These are phyloP conservation scores for Knoxia roxburghii DNA, from an alignment of 257 asterid genomes.

Conservation along the genomic window DNA sequence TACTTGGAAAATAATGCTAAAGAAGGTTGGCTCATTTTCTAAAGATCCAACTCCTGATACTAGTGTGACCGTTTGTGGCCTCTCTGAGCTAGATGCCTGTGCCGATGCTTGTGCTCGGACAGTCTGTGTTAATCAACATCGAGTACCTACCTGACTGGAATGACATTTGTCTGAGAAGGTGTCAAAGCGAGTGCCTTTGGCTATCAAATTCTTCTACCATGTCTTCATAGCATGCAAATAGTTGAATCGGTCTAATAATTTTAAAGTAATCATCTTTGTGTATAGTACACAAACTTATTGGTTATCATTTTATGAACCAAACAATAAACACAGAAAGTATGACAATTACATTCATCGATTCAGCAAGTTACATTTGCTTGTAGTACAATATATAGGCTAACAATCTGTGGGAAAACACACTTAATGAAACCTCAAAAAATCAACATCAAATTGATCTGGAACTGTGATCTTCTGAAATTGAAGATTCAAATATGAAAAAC, in stretches of 20 bases:
- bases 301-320: conserved; percentile 20
- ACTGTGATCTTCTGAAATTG: too few relatives aligned
- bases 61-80: conserved; percentile 91
- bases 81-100: conserved; percentile 91
- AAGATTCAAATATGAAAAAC: too few relatives aligned
- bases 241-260: not conserved
- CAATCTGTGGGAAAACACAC: conserved; percentile 15
- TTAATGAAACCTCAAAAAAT: conserved; percentile 22
- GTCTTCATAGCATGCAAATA: conserved; percentile 7
- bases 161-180: conserved; percentile 82
- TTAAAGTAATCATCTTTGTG: conserved; percentile 15
- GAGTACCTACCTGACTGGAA: conserved; percentile 97
- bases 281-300: conserved; percentile 15
- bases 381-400: conserved; percentile 9
- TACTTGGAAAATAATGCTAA: conserved; percentile 88
- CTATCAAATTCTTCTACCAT: conserved; percentile 45
- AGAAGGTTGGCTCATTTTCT: conserved; percentile 90
- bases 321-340: conserved; percentile 21
- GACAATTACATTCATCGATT: conserved; percentile 20
- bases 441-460: conserved; percentile 24
- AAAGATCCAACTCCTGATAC: conserved; percentile 93
- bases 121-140: conserved; percentile 91
- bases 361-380: conserved; percentile 15
- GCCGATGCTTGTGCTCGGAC: conserved; percentile 96
- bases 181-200: conserved; percentile 90